A percentile compares a stretch with the other conserved stretches of the same genome.
phyloP scores from a whole-genome alignment of 2,329 filamentous ascomycete genomes.

The Aspergillus sergii region DNA sequence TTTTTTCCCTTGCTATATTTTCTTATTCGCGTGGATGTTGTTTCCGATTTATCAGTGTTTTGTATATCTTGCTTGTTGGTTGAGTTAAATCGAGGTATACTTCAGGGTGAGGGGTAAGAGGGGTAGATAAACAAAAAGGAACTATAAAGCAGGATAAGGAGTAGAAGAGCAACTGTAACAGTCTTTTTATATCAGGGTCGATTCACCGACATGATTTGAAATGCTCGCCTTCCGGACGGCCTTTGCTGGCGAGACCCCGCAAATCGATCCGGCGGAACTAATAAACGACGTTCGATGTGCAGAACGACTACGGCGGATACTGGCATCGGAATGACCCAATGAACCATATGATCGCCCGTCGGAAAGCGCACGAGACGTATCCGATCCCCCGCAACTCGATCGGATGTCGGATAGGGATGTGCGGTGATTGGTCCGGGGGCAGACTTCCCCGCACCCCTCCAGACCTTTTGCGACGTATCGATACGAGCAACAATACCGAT shows the following conservation, averaged over 20 bases:
- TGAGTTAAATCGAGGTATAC: background rate
- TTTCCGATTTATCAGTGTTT: background rate
- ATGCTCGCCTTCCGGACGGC: constrained; percentile 9
- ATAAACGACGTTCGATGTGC: background rate
- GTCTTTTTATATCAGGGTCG: background rate
- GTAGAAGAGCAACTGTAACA: background rate
- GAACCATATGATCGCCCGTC: constrained; percentile 10
- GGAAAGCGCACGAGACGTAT: constrained; percentile 12
- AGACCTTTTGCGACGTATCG: background rate
- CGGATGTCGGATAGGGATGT: constrained; percentile 18
- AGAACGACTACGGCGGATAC: constrained; percentile 4
- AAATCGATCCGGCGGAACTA: background rate
- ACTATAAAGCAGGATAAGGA: background rate
- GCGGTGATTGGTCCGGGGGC: background rate
- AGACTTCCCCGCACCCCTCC: background rate
- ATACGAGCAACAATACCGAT: background rate
- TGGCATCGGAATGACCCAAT: constrained; percentile 14
- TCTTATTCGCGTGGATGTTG: too few relatives aligned
- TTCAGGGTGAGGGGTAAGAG: background rate
- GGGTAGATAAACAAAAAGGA: background rate
- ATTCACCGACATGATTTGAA: constrained; percentile 11
- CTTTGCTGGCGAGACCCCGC: background rate
- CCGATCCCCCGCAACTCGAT: constrained; percentile 26
- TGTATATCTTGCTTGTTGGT: background rate
- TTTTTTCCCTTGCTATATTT: background rate